Conservation (phyloP, 345 rosid genomes). For the Arabis hirsuta region DNA sequence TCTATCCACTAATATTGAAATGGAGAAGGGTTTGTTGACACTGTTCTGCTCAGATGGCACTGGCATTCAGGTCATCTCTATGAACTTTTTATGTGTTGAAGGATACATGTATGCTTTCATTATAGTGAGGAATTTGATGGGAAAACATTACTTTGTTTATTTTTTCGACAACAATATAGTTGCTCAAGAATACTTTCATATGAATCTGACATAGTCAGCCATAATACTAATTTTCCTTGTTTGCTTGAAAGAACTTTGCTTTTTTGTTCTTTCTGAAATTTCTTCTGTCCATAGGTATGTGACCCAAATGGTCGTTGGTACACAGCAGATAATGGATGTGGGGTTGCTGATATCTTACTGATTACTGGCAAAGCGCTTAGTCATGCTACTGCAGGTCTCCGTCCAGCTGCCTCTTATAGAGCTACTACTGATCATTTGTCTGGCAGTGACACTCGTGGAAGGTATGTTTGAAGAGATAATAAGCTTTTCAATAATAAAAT, state of each 20-base stretch:
- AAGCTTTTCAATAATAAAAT: constrained; percentile 28
- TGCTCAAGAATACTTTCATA: constrained; percentile 19
- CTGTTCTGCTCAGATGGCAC: constrained; percentile 78
- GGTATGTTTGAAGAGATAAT: constrained; percentile 49
- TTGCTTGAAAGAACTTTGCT: constrained; percentile 25
- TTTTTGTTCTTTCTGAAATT: constrained; percentile 24
- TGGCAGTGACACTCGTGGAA: constrained; percentile 63
- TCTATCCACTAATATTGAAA: constrained; percentile 62
- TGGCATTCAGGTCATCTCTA: constrained; percentile 71
- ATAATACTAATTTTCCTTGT: constrained; percentile 15
- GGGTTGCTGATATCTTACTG: constrained; percentile 79
- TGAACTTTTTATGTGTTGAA: constrained; percentile 22
- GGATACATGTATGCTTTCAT: constrained; percentile 20
- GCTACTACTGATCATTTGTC: constrained; percentile 58
- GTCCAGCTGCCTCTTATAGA: constrained; percentile 80
- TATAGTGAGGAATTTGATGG: constrained; percentile 18
- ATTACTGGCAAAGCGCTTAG: constrained; percentile 94
- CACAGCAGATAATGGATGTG: constrained; percentile 78
- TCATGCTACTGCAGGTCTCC: constrained; percentile 96
- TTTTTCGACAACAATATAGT: not conserved
- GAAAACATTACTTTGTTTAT: not conserved
- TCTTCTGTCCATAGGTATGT: constrained; percentile 68
- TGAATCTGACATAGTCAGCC: constrained; percentile 27
- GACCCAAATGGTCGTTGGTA: constrained; percentile 98
- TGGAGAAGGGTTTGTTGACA: constrained; percentile 92